Evolutionary conservation across 228 moss, liverwort and hornwort species (phyloP).

Genomic region (Sphagnum fallax): DNA sequence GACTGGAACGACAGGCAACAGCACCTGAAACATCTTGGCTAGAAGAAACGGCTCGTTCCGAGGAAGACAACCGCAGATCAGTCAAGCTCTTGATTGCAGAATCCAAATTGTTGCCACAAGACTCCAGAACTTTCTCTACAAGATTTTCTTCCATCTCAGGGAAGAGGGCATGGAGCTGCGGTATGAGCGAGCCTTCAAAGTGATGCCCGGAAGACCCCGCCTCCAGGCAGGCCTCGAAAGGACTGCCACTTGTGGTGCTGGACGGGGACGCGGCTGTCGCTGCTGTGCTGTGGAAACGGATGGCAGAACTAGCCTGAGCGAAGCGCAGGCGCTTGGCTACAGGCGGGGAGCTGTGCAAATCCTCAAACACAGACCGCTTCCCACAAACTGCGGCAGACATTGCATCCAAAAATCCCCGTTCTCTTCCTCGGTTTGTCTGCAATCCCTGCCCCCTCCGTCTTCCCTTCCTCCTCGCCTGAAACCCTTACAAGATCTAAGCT

Average conservation of each 20-base stretch:
- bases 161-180: slow-evolving; percentile 81
- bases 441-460: too few relatives aligned
- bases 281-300: slow-evolving; percentile 42
- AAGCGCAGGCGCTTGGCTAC: slow-evolving; percentile 85
- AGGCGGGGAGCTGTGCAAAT: slow-evolving; percentile 92
- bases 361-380: slow-evolving; percentile 99
- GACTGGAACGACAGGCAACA: slow-evolving; percentile 1
- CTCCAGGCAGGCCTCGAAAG: slow-evolving; percentile 54
- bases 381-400: slow-evolving; percentile 99
- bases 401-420: slow-evolving; percentile 57
- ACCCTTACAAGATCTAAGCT: too few relatives aligned
- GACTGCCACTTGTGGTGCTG: slow-evolving; percentile 40
- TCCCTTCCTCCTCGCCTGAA: too few relatives aligned
- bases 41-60: slow-evolving; percentile 20
- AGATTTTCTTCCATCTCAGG: slow-evolving; percentile 88
- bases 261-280: not conserved
- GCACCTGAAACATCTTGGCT: slow-evolving; percentile 13
- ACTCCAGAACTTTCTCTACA: slow-evolving; percentile 73
- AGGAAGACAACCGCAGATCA: slow-evolving; percentile 60
- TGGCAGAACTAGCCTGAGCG: slow-evolving; percentile 60
- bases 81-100: slow-evolving; percentile 85
- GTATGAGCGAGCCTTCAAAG: slow-evolving; percentile 40
- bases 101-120: slow-evolving; percentile 74
- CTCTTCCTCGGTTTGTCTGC: too few relatives aligned
- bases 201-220: slow-evolving; percentile 48